Percentiles rank a stretch among this genome's conserved stretches.
phyloP scores from a whole-genome alignment of 179 eudicot genomes.

The Patellifolia procumbens region DNA sequence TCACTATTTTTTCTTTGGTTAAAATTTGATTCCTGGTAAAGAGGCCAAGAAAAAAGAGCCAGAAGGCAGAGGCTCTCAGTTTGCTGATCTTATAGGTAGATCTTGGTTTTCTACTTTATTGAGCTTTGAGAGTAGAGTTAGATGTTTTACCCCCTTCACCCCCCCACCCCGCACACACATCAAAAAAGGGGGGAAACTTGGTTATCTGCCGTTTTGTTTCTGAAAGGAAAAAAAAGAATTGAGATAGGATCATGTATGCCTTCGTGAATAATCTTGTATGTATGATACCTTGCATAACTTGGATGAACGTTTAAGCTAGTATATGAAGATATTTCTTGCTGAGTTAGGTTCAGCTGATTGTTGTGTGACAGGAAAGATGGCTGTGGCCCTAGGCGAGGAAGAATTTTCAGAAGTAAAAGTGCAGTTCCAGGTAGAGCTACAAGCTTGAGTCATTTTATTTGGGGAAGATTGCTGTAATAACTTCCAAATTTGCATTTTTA shows the following conservation, averaged over 20 bases:
- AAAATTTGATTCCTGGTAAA: neutral
- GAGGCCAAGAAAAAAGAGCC: too few species aligned
- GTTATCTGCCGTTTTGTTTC: neutral
- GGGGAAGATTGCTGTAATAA: neutral
- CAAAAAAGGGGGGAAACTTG: too few species aligned
- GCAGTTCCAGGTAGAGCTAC: conserved; percentile 66
- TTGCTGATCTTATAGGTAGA: neutral
- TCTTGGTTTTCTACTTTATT: neutral
- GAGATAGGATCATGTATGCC: neutral
- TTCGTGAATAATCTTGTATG: conserved; percentile 1
- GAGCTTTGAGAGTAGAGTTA: too few species aligned
- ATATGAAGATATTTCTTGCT: conserved; percentile 10
- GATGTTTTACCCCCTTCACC: too few species aligned
- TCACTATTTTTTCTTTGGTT: neutral
- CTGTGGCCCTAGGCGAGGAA: conserved; percentile 52
- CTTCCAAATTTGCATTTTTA: neutral
- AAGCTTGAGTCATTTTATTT: conserved; percentile 12
- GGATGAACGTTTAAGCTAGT: conserved; percentile 1
- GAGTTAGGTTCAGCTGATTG: neutral
- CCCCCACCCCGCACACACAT: too few species aligned
- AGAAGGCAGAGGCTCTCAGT: neutral
- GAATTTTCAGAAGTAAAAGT: conserved; percentile 88
- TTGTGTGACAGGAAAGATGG: conserved; percentile 43
- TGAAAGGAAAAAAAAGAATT: neutral
- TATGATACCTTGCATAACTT: neutral